Conservation (phyloP, 345 rosid species). For the Kandelia obovata region DNA sequence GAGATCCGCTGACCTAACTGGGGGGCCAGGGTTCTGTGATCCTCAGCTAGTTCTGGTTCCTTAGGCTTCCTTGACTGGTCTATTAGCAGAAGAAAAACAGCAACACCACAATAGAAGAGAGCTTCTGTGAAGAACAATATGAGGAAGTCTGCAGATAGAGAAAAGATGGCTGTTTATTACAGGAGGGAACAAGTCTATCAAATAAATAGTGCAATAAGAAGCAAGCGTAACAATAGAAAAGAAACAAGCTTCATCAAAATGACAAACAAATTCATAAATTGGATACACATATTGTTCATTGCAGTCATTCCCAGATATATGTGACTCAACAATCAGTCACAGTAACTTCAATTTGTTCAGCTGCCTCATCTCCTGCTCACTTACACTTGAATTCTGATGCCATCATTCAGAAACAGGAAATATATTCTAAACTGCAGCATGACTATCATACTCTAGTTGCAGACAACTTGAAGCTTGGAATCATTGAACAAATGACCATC, state of each 20-base stretch:
- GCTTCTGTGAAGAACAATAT: conserved; percentile 97
- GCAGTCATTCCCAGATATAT: neutral
- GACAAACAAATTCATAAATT: neutral
- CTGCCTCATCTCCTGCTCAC: too few relatives aligned
- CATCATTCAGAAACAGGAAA: too few relatives aligned
- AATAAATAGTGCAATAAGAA: neutral
- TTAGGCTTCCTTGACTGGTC: conserved; percentile 57
- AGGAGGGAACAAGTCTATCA: conserved; percentile 7
- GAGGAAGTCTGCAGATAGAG: conserved; percentile 72
- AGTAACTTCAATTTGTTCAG: too few relatives aligned
- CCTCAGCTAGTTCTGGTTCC: conserved; percentile 20
- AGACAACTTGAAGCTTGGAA: neutral
- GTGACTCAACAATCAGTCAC: too few relatives aligned
- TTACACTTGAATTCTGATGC: too few relatives aligned
- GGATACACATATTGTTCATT: neutral
- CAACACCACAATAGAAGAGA: conserved; percentile 90
- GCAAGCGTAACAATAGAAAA: conserved; percentile 1
- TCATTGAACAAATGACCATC: neutral
- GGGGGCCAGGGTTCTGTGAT: conserved; percentile 26
- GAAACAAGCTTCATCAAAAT: neutral
- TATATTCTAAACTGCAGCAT: too few relatives aligned
- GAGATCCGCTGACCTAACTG: conserved; percentile 74
- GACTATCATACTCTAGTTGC: neutral
- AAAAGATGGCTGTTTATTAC: conserved; percentile 10
- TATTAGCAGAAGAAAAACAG: conserved; percentile 61